Evolutionary conservation across 495 filamentous ascomycete species (phyloP), one percentile per base, ranked within the genome.

Genomic region (Daldinia vernicosa): DNA sequence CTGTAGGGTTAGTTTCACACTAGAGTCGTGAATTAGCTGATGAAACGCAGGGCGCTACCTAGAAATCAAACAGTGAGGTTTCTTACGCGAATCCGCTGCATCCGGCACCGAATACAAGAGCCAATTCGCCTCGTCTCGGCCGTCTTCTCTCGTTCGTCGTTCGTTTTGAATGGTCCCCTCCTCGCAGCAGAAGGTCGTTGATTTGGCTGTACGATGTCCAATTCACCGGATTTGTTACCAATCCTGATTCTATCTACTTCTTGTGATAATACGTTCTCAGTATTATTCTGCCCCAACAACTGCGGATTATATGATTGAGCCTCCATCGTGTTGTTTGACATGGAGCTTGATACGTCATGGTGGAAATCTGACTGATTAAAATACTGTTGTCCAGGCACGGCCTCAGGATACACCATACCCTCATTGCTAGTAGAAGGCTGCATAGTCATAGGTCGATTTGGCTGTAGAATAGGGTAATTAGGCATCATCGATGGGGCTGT

Each of bases 61-160:
- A 14, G 15, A 5, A 22, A 47, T 45, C 15, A 40, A 40, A 19
- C 28, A 53, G 22, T 27, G 52, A 54, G 11, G 59, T 37, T 37
- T 71, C 82, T 79, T 71, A 86, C 84, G 57, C 84, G 81, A 62
- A 86, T 85, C n/a, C 84, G 79, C 72, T 86, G 84, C 80, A 86
- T 85, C 53, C 84, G 79, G 60, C 84, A 86, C 28, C 84, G 74
- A 58, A 85, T 82, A 66, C 84, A 86, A 57, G 82, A 84, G 9
- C 82, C 84, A 52, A 84, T 84, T 57, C 81, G 80, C 65, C 84
- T 77, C 0, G 84, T 86, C 27, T 80, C 81, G 14, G 84, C 84
- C 4, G 84, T 86, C 59, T 81, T 75, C 59, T 83, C 76, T 33
- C 83, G 76, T 24, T 78, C 75, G n/a, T 78, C 74, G 30, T 79